Evolutionary conservation across 1,284 basidiomycete species (phyloP).

Genomic region (Inonotus hispidus): DNA sequence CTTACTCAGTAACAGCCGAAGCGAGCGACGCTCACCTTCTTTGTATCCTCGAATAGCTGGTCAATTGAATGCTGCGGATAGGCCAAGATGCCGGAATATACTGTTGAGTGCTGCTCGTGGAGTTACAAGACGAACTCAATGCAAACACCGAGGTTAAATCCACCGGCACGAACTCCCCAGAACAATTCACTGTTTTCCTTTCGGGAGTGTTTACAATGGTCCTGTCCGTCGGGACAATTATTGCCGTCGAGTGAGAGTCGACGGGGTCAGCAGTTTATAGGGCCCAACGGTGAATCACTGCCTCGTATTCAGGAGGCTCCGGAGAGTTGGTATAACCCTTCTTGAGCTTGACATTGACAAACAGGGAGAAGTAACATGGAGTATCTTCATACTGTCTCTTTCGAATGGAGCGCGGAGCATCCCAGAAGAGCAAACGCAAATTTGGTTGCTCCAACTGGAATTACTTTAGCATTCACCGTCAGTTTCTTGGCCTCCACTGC

Average conservation of each 20-base stretch:
- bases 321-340: constrained; percentile 42
- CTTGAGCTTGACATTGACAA: constrained; percentile 6
- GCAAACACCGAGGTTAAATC: constrained; percentile 54
- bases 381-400: too few species aligned
- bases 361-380: background rate
- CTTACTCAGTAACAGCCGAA: too few species aligned
- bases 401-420: too few species aligned
- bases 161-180: constrained; percentile 53
- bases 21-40: background rate
- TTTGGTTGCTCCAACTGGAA: too few species aligned
- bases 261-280: too few species aligned
- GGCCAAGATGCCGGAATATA: constrained; percentile 37
- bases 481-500: too few species aligned
- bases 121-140: constrained; percentile 47
- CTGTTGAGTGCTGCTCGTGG: constrained; percentile 41
- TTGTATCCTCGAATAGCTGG: constrained; percentile 32
- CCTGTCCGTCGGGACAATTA: constrained; percentile 49
- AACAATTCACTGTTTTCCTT: constrained; percentile 47
- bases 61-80: constrained; percentile 31
- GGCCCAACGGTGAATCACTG: constrained; percentile 41
- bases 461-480: too few species aligned
- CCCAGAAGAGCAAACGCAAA: too few species aligned
- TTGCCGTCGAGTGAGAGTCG: too few species aligned
- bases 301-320: constrained; percentile 33
- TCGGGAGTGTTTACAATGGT: constrained; percentile 38